Evolutionary conservation across 2,329 filamentous ascomycete species (phyloP).

Genomic region (Trichoderma sp.): DNA sequence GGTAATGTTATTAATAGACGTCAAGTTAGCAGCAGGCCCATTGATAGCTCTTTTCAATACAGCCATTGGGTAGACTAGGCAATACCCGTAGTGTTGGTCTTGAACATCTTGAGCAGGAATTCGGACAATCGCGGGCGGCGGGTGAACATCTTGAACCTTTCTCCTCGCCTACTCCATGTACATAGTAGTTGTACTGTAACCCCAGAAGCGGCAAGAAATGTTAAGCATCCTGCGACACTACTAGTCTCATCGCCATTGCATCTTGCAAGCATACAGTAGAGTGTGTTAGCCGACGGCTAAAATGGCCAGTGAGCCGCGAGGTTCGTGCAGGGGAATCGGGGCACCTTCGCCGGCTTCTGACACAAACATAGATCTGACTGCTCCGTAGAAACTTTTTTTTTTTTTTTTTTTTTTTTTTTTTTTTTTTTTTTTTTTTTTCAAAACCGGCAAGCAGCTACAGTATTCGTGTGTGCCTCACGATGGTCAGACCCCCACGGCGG

Average conservation of each 20-base stretch:
- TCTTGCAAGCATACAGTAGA: neutral
- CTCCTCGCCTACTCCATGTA: neutral
- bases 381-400: no score
- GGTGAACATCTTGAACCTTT: neutral
- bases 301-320: neutral
- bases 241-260: neutral
- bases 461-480: neutral
- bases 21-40: neutral
- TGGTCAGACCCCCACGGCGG: neutral
- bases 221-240: constrained; percentile 13
- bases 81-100: neutral
- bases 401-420: no score
- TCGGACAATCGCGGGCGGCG: neutral
- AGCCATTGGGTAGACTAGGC: neutral
- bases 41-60: neutral
- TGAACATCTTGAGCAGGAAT: neutral
- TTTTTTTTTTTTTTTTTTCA: no score
- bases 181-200: no score
- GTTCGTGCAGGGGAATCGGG: neutral
- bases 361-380: neutral
- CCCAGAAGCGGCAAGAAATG: neutral
- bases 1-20: neutral
- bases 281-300: neutral
- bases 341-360: neutral
- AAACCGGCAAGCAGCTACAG: neutral